phyloP scores from a whole-genome alignment of 371 early-diverging fungal species.

The Mortierella sp. region DNA sequence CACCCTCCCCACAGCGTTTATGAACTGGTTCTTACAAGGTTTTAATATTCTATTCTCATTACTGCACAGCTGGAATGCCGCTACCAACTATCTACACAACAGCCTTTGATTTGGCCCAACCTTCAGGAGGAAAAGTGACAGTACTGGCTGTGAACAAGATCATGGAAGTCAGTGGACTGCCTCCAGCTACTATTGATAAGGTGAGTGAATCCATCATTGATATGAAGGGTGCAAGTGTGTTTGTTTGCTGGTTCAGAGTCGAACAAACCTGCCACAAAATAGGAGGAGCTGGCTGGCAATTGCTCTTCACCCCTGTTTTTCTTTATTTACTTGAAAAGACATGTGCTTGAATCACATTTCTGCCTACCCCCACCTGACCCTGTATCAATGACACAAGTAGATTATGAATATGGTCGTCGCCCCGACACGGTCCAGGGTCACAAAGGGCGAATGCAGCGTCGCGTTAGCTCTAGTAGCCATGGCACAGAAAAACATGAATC shows the following conservation, averaged over 20 bases:
- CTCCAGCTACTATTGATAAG: constrained; percentile 65
- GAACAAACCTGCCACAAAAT: too few species aligned
- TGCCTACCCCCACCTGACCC: background rate
- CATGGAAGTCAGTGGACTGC: constrained; percentile 64
- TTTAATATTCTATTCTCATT: background rate
- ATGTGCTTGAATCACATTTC: background rate
- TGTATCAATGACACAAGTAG: constrained; percentile 16
- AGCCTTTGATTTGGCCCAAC: constrained; percentile 67
- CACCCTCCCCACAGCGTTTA: too few species aligned
- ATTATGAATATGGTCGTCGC: constrained; percentile 61
- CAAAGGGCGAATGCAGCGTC: constrained; percentile 76
- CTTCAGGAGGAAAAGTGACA: constrained; percentile 64
- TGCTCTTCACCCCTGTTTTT: constrained; percentile 6
- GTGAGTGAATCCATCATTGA: too few species aligned
- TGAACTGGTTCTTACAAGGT: too few species aligned
- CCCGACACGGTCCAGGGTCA: constrained; percentile 65
- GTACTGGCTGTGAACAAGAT: constrained; percentile 65
- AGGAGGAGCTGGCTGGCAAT: background rate
- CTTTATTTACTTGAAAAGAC: background rate
- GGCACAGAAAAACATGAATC: constrained; percentile 84
- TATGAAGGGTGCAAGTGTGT: background rate
- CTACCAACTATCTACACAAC: constrained; percentile 69
- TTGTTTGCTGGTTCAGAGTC: too few species aligned
- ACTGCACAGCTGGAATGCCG: constrained; percentile 63
- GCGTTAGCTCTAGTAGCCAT: constrained; percentile 77